A percentile compares a stretch with the other conserved stretches of the same genome.
Evolutionary conservation across 352 stramenopile species (phyloP).

Genomic region (Plasmopara halstedii): DNA sequence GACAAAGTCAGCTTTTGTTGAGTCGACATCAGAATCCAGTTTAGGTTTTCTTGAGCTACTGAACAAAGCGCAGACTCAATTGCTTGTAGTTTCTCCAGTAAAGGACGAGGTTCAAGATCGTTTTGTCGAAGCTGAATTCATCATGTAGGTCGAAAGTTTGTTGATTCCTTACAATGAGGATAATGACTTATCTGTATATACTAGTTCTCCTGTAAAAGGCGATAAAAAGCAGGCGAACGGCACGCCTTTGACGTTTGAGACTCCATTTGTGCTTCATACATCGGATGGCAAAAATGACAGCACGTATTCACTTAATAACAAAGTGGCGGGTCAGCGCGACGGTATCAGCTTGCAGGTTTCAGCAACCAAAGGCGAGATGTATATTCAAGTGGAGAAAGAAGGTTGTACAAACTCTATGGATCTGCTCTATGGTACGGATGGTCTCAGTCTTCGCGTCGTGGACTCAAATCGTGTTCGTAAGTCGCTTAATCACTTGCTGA

Average conservation of each 20-base stretch:
- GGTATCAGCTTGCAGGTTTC: constrained; percentile 44
- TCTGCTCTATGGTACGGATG: constrained; percentile 36
- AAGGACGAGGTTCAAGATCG: constrained; percentile 33
- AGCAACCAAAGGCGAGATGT: constrained; percentile 65
- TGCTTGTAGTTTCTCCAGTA: constrained; percentile 48
- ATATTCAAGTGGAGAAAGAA: constrained; percentile 53
- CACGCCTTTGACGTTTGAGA: constrained; percentile 53
- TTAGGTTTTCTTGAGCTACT: constrained; percentile 53
- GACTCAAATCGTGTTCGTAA: constrained; percentile 73
- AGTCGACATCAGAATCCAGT: constrained; percentile 2
- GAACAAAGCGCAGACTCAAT: constrained; percentile 23
- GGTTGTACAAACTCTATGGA: constrained; percentile 34
- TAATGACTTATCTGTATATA: not conserved
- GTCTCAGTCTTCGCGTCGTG: constrained; percentile 41
- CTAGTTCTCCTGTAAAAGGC: constrained; percentile 29
- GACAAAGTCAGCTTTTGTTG: constrained; percentile 29
- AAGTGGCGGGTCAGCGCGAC: constrained; percentile 45
- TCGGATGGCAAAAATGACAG: constrained; percentile 38
- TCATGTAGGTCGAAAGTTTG: constrained; percentile 36
- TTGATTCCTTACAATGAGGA: not conserved
- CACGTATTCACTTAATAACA: constrained; percentile 74
- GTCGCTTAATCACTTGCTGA: constrained; percentile 54
- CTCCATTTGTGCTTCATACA: constrained; percentile 60
- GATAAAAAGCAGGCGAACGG: constrained; percentile 41
- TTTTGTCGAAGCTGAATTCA: constrained; percentile 56